Evolutionary conservation across 768 basidiomycete genomes (phyloP).

Genomic region (Sutorius australiensis): DNA sequence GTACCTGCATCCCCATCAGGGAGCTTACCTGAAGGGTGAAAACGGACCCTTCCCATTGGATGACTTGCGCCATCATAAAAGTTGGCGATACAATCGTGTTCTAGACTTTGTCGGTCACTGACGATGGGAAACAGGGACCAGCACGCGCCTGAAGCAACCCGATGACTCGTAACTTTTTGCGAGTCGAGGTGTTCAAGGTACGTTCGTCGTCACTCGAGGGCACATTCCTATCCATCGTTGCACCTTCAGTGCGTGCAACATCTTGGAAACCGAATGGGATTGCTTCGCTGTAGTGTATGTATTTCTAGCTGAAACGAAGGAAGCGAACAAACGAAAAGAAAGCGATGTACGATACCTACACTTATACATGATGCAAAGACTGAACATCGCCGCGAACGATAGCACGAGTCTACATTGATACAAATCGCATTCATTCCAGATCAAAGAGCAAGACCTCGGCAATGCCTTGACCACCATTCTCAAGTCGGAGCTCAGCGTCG

Average conservation of each 20-base stretch:
- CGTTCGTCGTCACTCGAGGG: background rate
- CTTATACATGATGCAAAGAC: constrained; percentile 1
- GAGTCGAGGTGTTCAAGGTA: background rate
- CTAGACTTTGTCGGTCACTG: background rate
- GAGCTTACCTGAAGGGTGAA: too few relatives aligned
- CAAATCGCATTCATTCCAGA: constrained; percentile 42
- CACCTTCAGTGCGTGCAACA: too few relatives aligned
- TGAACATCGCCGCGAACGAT: background rate
- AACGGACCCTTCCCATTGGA: background rate
- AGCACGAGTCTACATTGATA: background rate
- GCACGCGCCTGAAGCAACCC: too few relatives aligned
- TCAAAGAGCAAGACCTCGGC: constrained; percentile 84
- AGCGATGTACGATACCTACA: constrained; percentile 2
- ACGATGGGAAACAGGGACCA: too few relatives aligned
- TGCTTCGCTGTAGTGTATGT: background rate
- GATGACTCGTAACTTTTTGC: background rate
- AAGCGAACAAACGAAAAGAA: background rate
- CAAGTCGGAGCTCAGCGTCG: constrained; percentile 36
- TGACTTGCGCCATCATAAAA: background rate
- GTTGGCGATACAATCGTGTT: background rate
- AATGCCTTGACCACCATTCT: constrained; percentile 60
- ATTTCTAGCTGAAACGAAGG: background rate
- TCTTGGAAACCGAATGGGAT: background rate
- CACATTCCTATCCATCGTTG: background rate
- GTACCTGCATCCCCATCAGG: background rate